These are phyloP conservation scores for Ottelia alismoides DNA, from an alignment of 106 monocot genomes.

Conservation along the genomic window DNA sequence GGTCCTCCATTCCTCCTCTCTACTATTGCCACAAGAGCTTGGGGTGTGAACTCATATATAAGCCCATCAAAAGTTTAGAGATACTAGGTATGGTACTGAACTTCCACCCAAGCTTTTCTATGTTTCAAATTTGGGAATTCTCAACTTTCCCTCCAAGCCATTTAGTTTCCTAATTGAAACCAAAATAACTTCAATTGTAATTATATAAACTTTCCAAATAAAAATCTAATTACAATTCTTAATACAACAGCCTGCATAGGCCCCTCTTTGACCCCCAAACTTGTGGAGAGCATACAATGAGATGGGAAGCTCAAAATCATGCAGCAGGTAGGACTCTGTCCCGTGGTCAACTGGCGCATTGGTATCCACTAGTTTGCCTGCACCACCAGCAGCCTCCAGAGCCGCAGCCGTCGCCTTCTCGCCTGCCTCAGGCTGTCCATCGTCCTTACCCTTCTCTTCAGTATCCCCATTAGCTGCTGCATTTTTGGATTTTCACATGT, in stretches of 20 bases:
- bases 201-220: too few relatives aligned
- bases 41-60: too few relatives aligned
- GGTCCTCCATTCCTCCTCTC: too few relatives aligned
- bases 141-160: too few relatives aligned
- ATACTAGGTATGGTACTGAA: too few relatives aligned
- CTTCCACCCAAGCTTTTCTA: too few relatives aligned
- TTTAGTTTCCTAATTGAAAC: too few relatives aligned
- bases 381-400: constrained; percentile 68
- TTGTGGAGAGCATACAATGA: constrained; percentile 54
- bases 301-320: constrained; percentile 74
- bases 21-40: too few relatives aligned
- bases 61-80: too few relatives aligned
- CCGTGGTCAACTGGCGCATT: constrained; percentile 72
- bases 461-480: constrained; percentile 23
- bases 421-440: constrained; percentile 11
- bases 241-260: constrained; percentile 33
- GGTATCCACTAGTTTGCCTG: constrained; percentile 83
- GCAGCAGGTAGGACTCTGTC: constrained; percentile 52
- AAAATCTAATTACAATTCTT: too few relatives aligned
- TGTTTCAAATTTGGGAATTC: too few relatives aligned
- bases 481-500: constrained; percentile 33
- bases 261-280: constrained; percentile 57
- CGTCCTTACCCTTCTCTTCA: background rate
- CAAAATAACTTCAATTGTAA: too few relatives aligned
- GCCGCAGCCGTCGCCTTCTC: constrained; percentile 60